These are phyloP conservation scores for Teunomyces lycoperdinae DNA, from an alignment of 805 yeast species.

Conservation along the genomic window DNA sequence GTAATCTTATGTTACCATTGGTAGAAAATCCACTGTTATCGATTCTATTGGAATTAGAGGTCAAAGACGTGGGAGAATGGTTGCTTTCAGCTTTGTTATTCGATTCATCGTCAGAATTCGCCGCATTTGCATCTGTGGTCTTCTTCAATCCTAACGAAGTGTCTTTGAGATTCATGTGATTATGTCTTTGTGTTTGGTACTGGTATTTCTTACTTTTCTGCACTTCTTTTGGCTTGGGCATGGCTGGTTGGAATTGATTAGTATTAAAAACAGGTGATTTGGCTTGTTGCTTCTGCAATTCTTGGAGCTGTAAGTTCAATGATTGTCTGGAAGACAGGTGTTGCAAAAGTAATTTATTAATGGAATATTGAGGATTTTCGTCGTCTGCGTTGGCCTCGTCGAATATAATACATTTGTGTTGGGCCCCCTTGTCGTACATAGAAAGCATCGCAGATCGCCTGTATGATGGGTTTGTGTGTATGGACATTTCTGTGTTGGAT, in stretches of 20 bases:
- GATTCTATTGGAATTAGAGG: neutral
- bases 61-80: constrained; percentile 1
- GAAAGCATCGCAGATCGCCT: constrained; percentile 46
- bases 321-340: constrained; percentile 37
- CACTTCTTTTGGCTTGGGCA: neutral
- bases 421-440: constrained; percentile 35
- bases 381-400: constrained; percentile 20
- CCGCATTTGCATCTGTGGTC: constrained; percentile 11
- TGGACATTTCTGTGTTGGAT: constrained; percentile 34
- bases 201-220: constrained; percentile 7
- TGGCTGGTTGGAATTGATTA: constrained; percentile 1
- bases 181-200: constrained; percentile 22
- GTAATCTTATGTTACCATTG: constrained; percentile 51
- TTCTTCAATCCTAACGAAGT: constrained; percentile 39
- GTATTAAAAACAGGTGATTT: constrained; percentile 6
- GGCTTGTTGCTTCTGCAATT: constrained; percentile 15
- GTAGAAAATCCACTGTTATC: constrained; percentile 42
- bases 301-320: constrained; percentile 27
- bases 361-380: constrained; percentile 39
- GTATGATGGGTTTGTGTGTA: constrained; percentile 44
- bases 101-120: constrained; percentile 2
- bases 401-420: constrained; percentile 32
- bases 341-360: constrained; percentile 35
- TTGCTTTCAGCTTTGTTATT: constrained; percentile 7
- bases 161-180: constrained; percentile 38